Evolutionary conservation across 176 grass and related monocot species (phyloP), one percentile per base, ranked within the genome.

Genomic region (Ananas comosus): DNA sequence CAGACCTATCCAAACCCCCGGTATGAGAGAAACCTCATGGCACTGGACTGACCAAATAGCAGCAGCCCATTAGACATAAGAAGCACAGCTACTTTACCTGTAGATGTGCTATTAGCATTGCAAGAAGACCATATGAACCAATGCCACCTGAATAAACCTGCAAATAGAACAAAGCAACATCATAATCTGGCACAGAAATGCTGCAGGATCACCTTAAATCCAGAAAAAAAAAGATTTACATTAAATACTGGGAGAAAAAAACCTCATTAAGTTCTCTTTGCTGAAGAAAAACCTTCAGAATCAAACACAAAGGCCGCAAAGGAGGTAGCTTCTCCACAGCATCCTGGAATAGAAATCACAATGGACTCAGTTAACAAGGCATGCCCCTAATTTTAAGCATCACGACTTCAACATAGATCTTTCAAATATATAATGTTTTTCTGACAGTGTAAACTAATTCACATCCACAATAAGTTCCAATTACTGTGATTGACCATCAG

Each of bases 191-290:
- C 70, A 64, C 50, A 66, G 9, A 33, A 47, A 66, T 29, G 29
- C 9, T n/a, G 50, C 3, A 50, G 42, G 42, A 63, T 53, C 50
- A 51, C 10, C 51, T 19, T 5, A 72, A 51, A 28, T 50, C 9
- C 51, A 68, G n/a, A n/a, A 48, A 68, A 63, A 53, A 10, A 49
- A 48, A 11, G 5, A 42, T 42, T 42, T 42, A 42, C 33, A 42
- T 42, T 42, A 58, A 64, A 56, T 61, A 58, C 24, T 72, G 49
- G 33, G 74, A 27, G 10, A 78, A 71, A 10, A 71, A 13, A 83
- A 99, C 95, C 90, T 99, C 95, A 79, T 99, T 99, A 21, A 99
- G 87, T 67, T 99, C 95, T 84, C 95, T 93, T 86, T 94, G 95
- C 66, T 99, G 95, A 65, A 99, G 87, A 72, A 99, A 99, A 84